Evolutionary conservation across 176 grass and related monocot species (phyloP).

Genomic region (Rhynchospora pubera): DNA sequence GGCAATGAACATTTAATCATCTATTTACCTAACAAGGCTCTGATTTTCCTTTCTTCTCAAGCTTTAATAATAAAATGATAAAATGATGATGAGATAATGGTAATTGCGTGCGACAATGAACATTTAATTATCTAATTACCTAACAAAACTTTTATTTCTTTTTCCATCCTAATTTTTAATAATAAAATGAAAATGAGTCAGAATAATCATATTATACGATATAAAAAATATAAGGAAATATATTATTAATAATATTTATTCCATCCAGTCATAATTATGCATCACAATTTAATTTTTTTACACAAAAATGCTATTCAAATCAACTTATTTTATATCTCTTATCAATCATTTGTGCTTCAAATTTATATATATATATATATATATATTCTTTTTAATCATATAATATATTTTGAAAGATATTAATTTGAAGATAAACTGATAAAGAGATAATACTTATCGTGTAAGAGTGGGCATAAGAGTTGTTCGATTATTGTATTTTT

Average conservation of each 20-base stretch:
- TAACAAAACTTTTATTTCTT: too few relatives aligned
- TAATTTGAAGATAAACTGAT: too few relatives aligned
- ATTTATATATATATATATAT: not conserved
- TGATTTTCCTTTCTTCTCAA: too few relatives aligned
- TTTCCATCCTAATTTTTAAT: too few relatives aligned
- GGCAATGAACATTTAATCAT: too few relatives aligned
- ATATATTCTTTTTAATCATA: not conserved
- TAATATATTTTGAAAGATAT: not conserved
- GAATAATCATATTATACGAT: not conserved
- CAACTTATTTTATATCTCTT: not conserved
- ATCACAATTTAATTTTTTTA: not conserved
- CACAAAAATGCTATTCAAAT: not conserved
- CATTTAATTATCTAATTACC: too few relatives aligned
- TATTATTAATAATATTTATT: not conserved
- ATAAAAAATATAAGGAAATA: not conserved
- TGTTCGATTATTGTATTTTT: not conserved
- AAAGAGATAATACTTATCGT: not conserved
- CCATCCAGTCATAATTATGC: not conserved
- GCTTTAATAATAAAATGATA: too few relatives aligned
- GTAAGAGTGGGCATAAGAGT: not conserved
- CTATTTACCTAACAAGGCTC: too few relatives aligned
- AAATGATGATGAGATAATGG: too few relatives aligned
- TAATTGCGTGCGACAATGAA: too few relatives aligned
- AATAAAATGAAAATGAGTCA: not conserved
- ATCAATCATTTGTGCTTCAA: not conserved